Evolutionary conservation across 306 rosid species (phyloP), one percentile per base, ranked within the genome.

Genomic region (Ormosia semicastrata): DNA sequence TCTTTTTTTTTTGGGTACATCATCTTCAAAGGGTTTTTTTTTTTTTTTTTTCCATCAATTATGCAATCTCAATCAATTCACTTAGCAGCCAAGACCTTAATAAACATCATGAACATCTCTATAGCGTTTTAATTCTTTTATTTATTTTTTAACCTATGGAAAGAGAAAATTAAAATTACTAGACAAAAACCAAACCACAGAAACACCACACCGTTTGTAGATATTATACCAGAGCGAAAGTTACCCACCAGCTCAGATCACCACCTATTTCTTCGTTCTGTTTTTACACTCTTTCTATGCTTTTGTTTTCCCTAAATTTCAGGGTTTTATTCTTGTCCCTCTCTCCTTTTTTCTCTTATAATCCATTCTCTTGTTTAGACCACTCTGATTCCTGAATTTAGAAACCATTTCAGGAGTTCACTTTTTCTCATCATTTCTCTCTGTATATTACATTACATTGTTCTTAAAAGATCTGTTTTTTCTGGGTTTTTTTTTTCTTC

Each of bases 181-280:
- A 52, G 7, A 47, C 3, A 47, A 54, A 76, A 71, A 58, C 7
- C 3, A 12, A 33, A 44, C 18, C 63, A 2, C 43, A 44, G 66
- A 49, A 58, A 41, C 57, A 24, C 49, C 75, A 78, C 69, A 32
- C 70, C 78, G 71, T 44, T 39, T 62, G 39, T 52, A 12, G 75
- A 32, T 69, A 29, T n/a, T 76, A 53, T 4, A 66, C 30, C 41
- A 66, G 75, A 74, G 80, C 30, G 36, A 33, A 36, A 66, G 76
- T 8, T 30, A 63, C 33, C 50, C 39, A 76, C 60, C 66, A 79
- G 58, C 66, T 69, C 76, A 80, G 50, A 33, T 8, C 76, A 39
- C 75, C 81, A 32, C 78, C 87, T 76, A 81, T 88, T 85, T 87
- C 83, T 17, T 59, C 81, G 82, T 43, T 65, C 57, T 79, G 62